Percentiles rank a stretch among this genome's conserved stretches.
Evolutionary conservation across 2,329 filamentous ascomycete species (phyloP).

Genomic region (Scedosporium minutisporum): DNA sequence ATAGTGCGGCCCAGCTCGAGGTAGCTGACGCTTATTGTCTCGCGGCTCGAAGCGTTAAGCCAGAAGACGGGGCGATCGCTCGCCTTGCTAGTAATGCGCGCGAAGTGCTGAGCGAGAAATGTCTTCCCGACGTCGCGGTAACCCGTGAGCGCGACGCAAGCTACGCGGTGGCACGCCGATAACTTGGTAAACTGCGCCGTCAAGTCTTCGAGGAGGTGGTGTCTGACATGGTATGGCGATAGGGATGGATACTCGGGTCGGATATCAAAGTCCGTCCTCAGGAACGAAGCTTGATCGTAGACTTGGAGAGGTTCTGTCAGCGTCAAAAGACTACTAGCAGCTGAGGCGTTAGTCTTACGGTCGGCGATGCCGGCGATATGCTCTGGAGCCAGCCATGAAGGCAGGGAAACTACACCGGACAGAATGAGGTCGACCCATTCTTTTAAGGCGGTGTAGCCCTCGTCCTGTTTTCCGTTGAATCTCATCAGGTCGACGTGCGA

Average conservation of each 20-base stretch:
- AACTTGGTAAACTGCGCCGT: background rate
- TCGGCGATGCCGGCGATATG: background rate
- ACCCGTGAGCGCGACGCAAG: background rate
- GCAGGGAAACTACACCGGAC: background rate
- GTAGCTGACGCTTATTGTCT: constrained; percentile 4
- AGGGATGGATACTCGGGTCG: background rate
- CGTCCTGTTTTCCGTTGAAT: background rate
- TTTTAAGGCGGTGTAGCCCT: background rate
- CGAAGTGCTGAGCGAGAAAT: background rate
- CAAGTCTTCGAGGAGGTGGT: background rate
- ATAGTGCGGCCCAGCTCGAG: constrained; percentile 2
- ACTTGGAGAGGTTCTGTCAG: background rate
- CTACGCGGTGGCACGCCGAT: background rate
- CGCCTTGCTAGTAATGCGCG: background rate
- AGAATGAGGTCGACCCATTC: background rate
- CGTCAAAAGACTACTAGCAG: background rate
- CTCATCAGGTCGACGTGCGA: constrained; percentile 5
- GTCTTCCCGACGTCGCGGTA: background rate
- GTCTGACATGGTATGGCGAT: background rate
- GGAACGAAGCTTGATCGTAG: background rate
- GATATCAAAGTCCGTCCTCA: constrained; percentile 3
- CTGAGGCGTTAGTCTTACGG: background rate
- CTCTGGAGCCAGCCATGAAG: background rate
- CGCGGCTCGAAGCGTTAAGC: constrained; percentile 3
- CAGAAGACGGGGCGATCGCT: constrained; percentile 5